phyloP scores from a whole-genome alignment of 1,284 basidiomycete species.

The Moesziomyces sp. region DNA sequence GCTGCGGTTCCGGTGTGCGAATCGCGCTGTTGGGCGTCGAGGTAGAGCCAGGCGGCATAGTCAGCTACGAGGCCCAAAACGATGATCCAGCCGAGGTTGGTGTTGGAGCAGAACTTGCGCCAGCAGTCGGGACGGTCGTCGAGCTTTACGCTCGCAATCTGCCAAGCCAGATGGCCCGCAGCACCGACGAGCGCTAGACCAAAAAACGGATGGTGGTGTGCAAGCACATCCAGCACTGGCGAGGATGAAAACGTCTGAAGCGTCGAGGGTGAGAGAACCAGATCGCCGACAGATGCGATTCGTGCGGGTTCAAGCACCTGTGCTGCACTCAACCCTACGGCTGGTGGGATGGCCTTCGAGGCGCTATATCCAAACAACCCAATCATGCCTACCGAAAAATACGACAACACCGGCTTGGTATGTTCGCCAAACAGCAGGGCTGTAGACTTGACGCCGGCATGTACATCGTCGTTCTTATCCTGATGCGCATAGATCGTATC shows the following conservation, averaged over 20 bases:
- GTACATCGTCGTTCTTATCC: slow-evolving; percentile 92
- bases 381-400: slow-evolving; percentile 80
- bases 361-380: slow-evolving; percentile 78
- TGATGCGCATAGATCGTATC: slow-evolving; percentile 99
- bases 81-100: slow-evolving; percentile 87
- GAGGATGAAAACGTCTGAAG: slow-evolving; percentile 15
- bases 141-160: slow-evolving; percentile 78
- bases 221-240: slow-evolving; percentile 19
- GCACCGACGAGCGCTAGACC: slow-evolving; percentile 78
- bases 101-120: slow-evolving; percentile 88
- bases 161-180: slow-evolving; percentile 81
- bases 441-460: slow-evolving; percentile 90
- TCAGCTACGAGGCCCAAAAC: slow-evolving; percentile 86
- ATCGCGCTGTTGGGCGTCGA: slow-evolving; percentile 6
- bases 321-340: slow-evolving; percentile 9
- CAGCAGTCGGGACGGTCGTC: slow-evolving; percentile 86
- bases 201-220: slow-evolving; percentile 76
- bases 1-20: not conserved
- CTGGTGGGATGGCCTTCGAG: slow-evolving; percentile 29
- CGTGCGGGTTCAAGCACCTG: slow-evolving; percentile 10
- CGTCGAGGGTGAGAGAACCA: slow-evolving; percentile 19
- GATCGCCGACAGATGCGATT: slow-evolving; percentile 17
- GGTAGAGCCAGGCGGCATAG: slow-evolving; percentile 71
- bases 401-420: slow-evolving; percentile 80
- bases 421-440: slow-evolving; percentile 83